Percentiles rank a stretch among this genome's conserved stretches.
Evolutionary conservation across 306 rosid genomes (phyloP).

Genomic region (Citrullus colocynthis): DNA sequence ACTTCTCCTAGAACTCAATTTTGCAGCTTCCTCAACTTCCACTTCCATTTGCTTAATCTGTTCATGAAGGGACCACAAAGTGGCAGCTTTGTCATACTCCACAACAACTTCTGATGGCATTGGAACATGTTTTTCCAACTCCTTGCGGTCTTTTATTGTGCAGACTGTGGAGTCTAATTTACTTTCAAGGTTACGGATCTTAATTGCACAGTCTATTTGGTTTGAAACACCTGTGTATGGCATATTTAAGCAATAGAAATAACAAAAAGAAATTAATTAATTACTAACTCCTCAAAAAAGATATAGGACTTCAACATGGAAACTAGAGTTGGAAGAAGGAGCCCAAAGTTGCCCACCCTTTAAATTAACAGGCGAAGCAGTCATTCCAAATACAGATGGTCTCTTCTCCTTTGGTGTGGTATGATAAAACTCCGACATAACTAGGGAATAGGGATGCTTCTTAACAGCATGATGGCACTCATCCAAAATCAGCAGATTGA

Average conservation of each 20-base stretch:
- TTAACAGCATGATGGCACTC: slow-evolving; percentile 99
- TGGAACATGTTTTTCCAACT: slow-evolving; percentile 94
- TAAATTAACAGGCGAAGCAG: slow-evolving; percentile 96
- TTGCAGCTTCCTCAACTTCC: slow-evolving; percentile 98
- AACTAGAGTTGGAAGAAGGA: slow-evolving; percentile 2
- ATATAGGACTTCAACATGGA: not conserved
- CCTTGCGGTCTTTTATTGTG: slow-evolving; percentile 93
- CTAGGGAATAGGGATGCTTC: slow-evolving; percentile 94
- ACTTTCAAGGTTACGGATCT: slow-evolving; percentile 97
- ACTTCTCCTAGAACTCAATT: slow-evolving; percentile 85
- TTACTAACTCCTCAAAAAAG: not conserved
- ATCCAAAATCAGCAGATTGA: slow-evolving; percentile 79
- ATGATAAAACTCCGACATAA: slow-evolving; percentile 99
- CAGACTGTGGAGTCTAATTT: slow-evolving; percentile 93
- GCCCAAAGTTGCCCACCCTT: slow-evolving; percentile 43
- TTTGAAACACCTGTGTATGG: slow-evolving; percentile 84
- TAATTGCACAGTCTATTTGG: slow-evolving; percentile 95
- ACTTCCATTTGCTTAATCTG: slow-evolving; percentile 89
- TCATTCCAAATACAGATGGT: slow-evolving; percentile 94
- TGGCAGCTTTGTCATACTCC: slow-evolving; percentile 89
- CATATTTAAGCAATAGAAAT: slow-evolving; percentile 12
- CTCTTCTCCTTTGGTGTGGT: slow-evolving; percentile 79
- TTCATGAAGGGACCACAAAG: slow-evolving; percentile 84
- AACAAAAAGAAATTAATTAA: not conserved
- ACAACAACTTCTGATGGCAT: slow-evolving; percentile 94